Evolutionary conservation across 768 basidiomycete species (phyloP).

Genomic region (Multifurca ochricompacta): DNA sequence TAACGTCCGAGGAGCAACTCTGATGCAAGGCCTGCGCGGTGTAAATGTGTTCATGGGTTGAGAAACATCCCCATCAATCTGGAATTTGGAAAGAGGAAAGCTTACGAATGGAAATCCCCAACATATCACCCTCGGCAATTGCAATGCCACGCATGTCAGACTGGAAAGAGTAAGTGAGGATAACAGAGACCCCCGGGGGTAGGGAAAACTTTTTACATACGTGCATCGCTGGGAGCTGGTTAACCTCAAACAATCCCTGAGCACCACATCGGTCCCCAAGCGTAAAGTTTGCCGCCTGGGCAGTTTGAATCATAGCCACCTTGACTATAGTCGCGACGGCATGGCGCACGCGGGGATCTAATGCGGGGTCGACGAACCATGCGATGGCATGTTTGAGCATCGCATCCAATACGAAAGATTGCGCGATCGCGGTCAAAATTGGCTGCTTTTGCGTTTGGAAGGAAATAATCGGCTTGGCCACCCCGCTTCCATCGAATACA

Average conservation of each 20-base stretch:
- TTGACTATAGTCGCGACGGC: conserved; percentile 51
- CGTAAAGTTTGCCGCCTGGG: conserved; percentile 33
- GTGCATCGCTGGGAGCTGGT: conserved; percentile 50
- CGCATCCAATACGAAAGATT: conserved; percentile 42
- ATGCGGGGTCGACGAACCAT: conserved; percentile 31
- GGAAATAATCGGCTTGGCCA: conserved; percentile 45
- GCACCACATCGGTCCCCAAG: conserved; percentile 61
- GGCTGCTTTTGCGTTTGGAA: conserved; percentile 64
- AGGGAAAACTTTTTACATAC: conserved; percentile 28
- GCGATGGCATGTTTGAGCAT: conserved; percentile 34
- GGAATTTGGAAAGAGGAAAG: conserved; percentile 8
- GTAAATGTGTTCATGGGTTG: neutral
- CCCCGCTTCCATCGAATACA: conserved; percentile 35
- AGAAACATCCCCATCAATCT: conserved; percentile 22
- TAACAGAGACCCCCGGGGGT: conserved; percentile 30
- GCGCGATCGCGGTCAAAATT: conserved; percentile 44
- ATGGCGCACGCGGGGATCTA: conserved; percentile 44
- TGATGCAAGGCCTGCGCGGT: conserved; percentile 42
- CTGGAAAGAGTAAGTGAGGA: conserved; percentile 6
- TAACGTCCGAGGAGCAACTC: conserved; percentile 54
- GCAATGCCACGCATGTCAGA: conserved; percentile 27
- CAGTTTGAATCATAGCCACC: conserved; percentile 35
- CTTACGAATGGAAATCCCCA: conserved; percentile 42
- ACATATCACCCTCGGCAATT: conserved; percentile 45
- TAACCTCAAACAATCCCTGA: conserved; percentile 58